Evolutionary conservation across 2,329 filamentous ascomycete species (phyloP), one percentile per base, ranked within the genome.

Genomic region (Penicillium sp.): DNA sequence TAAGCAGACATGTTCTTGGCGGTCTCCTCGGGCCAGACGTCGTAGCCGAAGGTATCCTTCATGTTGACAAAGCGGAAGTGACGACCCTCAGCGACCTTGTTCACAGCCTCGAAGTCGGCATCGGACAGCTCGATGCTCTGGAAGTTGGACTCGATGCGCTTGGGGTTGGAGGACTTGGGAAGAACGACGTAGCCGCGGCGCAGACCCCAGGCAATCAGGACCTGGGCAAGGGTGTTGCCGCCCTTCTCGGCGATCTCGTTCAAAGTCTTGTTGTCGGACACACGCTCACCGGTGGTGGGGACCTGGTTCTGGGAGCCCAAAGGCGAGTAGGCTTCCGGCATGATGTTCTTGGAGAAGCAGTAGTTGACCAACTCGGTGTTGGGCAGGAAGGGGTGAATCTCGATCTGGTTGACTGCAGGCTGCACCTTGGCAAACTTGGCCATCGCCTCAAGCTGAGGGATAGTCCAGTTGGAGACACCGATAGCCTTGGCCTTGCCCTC

Each of bases 1-100:
- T 63, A 69, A 53, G 62, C 66, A 47, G 68, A 68, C 26, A 71
- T 31, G 56, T 71, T 61, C 54, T 65, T 60, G 42, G 67, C 66
- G 29, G 65, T 65, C 75, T 85, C 83, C 65, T 85, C 81, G 0
- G 84, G 79, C 84, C 84, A 86, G 45, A 89, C 81, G 62, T 90
- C 79, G 68, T 87, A 88, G 6, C 87, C 87, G 70, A 90, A 90
- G 1, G 85, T 88, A 59, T 89, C 86, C 79, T 88, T 90, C 87
- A 90, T 90, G 75, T 90, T 89, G 53, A 90, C 87, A 65, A 90
- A 90, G 34, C 87, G 82, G 24, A 81, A 82, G 70, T 88, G 84
- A 47, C 86, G 79, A 33, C 84, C 83, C 67, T 82, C 78, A 1
- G 86, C 85, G 7, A 89, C 85, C 56, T 77, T 66, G 71, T 87